Percentiles rank a stretch among this genome's conserved stretches.
phyloP scores from a whole-genome alignment of 371 early-diverging fungal species.

The Mucor velutinosus region DNA sequence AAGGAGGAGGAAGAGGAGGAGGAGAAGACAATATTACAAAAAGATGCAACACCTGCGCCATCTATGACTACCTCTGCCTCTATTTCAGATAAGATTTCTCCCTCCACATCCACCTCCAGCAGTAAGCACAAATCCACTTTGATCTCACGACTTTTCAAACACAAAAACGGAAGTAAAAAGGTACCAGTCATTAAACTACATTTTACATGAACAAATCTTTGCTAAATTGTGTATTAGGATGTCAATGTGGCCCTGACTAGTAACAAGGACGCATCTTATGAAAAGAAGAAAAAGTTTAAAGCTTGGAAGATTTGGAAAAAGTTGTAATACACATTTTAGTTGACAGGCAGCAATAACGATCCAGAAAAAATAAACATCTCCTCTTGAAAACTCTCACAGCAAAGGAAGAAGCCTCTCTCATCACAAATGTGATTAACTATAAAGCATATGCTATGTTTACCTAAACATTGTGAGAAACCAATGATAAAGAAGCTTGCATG shows the following conservation, averaged over 20 bases:
- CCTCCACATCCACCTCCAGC: background rate
- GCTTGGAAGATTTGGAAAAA: background rate
- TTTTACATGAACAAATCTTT: background rate
- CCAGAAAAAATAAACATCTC: background rate
- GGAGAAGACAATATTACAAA: background rate
- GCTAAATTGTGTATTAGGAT: background rate
- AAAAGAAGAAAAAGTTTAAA: conserved; percentile 5
- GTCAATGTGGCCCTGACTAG: background rate
- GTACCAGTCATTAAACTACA: background rate
- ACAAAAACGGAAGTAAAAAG: conserved; percentile 6
- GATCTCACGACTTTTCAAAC: conserved; percentile 6
- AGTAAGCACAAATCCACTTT: conserved; percentile 1
- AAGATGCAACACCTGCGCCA: background rate
- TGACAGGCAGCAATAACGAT: background rate
- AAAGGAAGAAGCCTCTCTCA: background rate
- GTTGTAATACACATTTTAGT: background rate
- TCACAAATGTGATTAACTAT: background rate
- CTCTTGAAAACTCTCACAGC: background rate
- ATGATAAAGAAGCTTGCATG: too few relatives aligned
- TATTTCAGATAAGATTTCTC: background rate
- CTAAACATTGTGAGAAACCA: too few relatives aligned
- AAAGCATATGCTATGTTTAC: too few relatives aligned
- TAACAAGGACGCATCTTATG: background rate
- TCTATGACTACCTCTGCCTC: background rate
- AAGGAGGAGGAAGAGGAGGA: background rate